phyloP scores from a whole-genome alignment of 2,329 filamentous ascomycete genomes.

The Endoconidiophora laricicola region DNA sequence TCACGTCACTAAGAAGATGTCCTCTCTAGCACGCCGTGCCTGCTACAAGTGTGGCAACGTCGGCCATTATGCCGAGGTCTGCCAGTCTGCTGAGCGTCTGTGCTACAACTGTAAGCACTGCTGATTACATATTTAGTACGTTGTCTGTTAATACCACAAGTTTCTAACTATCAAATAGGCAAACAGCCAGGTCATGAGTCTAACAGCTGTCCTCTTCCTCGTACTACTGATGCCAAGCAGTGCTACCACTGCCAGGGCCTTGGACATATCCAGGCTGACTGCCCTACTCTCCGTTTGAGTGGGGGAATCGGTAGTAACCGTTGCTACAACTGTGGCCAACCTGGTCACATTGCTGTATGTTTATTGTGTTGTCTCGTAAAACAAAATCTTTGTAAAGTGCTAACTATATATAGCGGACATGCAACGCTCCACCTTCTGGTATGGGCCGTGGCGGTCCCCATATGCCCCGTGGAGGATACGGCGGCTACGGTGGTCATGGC shows the following conservation, averaged over 20 bases:
- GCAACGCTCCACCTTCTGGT: constrained; percentile 52
- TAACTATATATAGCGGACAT: constrained; percentile 45
- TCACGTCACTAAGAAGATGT: constrained; percentile 37
- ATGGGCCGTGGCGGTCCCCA: constrained; percentile 47
- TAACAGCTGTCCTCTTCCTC: constrained; percentile 88
- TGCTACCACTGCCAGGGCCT: constrained; percentile 99
- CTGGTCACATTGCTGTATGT: constrained; percentile 77
- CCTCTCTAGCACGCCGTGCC: constrained; percentile 64
- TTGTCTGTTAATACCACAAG: neutral
- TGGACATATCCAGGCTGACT: constrained; percentile 96
- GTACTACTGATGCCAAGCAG: constrained; percentile 97
- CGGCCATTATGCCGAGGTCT: constrained; percentile 73
- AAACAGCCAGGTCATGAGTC: constrained; percentile 94
- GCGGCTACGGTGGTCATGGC: constrained; percentile 25
- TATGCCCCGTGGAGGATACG: constrained; percentile 54
- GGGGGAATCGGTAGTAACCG: constrained; percentile 67
- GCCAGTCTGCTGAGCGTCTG: constrained; percentile 91
- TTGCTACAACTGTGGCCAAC: constrained; percentile 93
- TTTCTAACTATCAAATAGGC: constrained; percentile 27
- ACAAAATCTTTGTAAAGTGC: neutral
- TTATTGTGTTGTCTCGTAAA: neutral
- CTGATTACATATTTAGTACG: no score
- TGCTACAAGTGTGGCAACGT: constrained; percentile 77
- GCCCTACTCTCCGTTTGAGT: constrained; percentile 85
- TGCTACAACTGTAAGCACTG: constrained; percentile 87